phyloP scores from a whole-genome alignment of 305 asterid genomes.

The Nicotiana rustica region DNA sequence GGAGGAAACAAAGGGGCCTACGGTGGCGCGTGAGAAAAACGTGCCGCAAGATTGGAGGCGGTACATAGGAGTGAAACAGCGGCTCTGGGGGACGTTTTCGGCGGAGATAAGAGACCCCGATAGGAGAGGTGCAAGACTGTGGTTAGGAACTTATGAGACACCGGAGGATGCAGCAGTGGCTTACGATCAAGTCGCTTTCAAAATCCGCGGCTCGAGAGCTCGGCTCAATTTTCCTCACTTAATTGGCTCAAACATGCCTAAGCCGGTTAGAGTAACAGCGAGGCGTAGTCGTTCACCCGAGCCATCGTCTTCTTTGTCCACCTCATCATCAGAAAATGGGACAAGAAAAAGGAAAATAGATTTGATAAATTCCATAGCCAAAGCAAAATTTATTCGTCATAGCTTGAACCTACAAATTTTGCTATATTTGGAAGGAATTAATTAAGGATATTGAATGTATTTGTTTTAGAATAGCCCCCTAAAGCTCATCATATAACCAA shows the following conservation, averaged over 20 bases:
- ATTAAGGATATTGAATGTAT: no score
- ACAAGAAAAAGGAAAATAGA: slow-evolving; percentile 18
- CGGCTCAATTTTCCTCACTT: slow-evolving; percentile 22
- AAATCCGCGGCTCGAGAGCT: slow-evolving; percentile 52
- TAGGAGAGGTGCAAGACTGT: slow-evolving; percentile 45
- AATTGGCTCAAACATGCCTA: slow-evolving; percentile 37
- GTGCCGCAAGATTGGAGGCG: slow-evolving; percentile 43
- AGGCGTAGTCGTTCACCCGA: slow-evolving; percentile 35
- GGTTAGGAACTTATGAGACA: slow-evolving; percentile 63
- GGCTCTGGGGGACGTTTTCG: slow-evolving; percentile 62
- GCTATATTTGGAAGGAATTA: no score
- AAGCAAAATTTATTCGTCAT: not conserved
- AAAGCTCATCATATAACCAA: no score
- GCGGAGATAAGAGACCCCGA: slow-evolving; percentile 60
- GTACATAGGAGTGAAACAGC: slow-evolving; percentile 55
- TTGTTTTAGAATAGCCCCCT: no score
- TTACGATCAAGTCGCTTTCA: slow-evolving; percentile 57
- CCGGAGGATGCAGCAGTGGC: slow-evolving; percentile 69
- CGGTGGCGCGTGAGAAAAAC: not conserved
- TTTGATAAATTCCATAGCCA: slow-evolving; percentile 25
- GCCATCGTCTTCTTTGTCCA: not conserved
- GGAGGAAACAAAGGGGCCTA: not conserved
- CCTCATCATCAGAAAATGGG: not conserved
- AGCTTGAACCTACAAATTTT: not conserved
- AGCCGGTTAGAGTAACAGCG: slow-evolving; percentile 45